These are phyloP conservation scores for Drechslerella stenobrocha DNA, from an alignment of 2,329 filamentous ascomycete genomes.

Conservation along the genomic window DNA sequence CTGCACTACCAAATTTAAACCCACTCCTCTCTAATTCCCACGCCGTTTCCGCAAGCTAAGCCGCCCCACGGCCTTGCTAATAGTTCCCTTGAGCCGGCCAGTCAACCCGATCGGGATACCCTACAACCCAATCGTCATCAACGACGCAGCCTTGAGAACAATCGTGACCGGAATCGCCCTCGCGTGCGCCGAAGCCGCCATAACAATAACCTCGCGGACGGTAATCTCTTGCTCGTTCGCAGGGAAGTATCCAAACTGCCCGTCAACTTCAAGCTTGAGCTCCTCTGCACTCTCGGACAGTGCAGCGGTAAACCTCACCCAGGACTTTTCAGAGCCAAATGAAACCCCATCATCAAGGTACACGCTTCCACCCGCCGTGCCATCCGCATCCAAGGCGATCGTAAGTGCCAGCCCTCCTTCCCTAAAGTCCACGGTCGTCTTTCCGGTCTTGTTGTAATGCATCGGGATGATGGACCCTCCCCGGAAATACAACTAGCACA, in stretches of 20 bases:
- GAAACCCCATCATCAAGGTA: constrained; percentile 27
- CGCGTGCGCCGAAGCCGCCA: not conserved
- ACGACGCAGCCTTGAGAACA: constrained; percentile 1
- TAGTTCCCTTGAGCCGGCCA: not conserved
- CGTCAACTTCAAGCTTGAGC: not conserved
- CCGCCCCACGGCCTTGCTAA: not conserved
- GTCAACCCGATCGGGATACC: not conserved
- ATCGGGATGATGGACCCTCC: constrained; percentile 35
- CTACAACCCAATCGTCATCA: constrained; percentile 12
- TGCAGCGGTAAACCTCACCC: constrained; percentile 11
- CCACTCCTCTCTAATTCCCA: not conserved
- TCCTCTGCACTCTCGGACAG: not conserved
- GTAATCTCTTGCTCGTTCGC: constrained; percentile 8
- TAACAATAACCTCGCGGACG: constrained; percentile 17
- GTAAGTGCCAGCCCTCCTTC: constrained; percentile 18
- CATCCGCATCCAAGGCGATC: constrained; percentile 13
- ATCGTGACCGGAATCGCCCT: not conserved
- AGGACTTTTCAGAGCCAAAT: constrained; percentile 15
- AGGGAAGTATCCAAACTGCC: constrained; percentile 16
- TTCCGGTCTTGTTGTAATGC: constrained; percentile 27
- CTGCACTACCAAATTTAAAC: not conserved
- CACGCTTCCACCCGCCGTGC: constrained; percentile 11
- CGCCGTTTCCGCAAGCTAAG: not conserved
- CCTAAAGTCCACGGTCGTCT: constrained; percentile 38
- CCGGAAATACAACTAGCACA: constrained; percentile 14